Conservation (phyloP, 1,284 basidiomycete species). For the Boletus smithii region DNA sequence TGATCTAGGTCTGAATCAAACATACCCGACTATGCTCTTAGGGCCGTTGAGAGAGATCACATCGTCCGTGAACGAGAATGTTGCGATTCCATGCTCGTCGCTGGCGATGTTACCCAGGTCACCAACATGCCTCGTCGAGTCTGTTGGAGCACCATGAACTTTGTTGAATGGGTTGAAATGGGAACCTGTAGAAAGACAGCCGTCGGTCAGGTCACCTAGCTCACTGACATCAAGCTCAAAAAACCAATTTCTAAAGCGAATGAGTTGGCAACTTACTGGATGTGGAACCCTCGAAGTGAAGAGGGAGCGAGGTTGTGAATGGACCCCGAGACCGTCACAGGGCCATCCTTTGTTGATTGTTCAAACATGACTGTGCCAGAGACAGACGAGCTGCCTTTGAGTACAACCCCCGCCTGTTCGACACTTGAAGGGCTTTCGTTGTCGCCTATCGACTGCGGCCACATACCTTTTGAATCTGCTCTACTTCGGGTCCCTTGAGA, state of each 20-base stretch:
- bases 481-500: slow-evolving; percentile 15
- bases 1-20: slow-evolving; percentile 17
- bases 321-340: slow-evolving; percentile 62
- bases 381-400: slow-evolving; percentile 60
- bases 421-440: neutral
- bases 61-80: slow-evolving; percentile 57
- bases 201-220: slow-evolving; percentile 63
- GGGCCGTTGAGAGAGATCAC: slow-evolving; percentile 69
- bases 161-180: slow-evolving; percentile 75
- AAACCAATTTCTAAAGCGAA: neutral
- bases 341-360: slow-evolving; percentile 49
- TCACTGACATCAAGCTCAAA: slow-evolving; percentile 42
- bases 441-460: neutral
- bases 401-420: slow-evolving; percentile 56
- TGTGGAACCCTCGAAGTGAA: slow-evolving; percentile 69
- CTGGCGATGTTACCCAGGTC: slow-evolving; percentile 75
- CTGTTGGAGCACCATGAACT: slow-evolving; percentile 63
- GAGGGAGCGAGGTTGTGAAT: slow-evolving; percentile 59
- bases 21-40: slow-evolving; percentile 66
- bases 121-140: slow-evolving; percentile 64
- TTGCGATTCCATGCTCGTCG: slow-evolving; percentile 56
- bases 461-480: slow-evolving; percentile 24
- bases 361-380: slow-evolving; percentile 65
- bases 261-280: slow-evolving; percentile 54
- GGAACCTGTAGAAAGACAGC: slow-evolving; percentile 67